Conservation (phyloP, 2,329 filamentous ascomycete genomes). For the Tympanopsis confertula region DNA sequence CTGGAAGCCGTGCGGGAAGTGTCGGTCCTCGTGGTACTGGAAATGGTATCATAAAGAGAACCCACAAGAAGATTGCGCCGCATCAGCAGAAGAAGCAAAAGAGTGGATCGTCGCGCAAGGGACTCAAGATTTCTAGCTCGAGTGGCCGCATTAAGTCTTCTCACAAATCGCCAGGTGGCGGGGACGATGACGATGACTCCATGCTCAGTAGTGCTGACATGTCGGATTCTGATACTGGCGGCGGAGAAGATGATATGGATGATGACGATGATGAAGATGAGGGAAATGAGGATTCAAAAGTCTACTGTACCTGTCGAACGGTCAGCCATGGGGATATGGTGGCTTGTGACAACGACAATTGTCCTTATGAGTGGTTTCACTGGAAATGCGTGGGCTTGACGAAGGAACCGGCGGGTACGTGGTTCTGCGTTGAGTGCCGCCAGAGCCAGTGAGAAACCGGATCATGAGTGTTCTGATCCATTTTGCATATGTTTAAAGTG, state of each 20-base stretch:
- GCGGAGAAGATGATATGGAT: constrained; percentile 15
- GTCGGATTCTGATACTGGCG: constrained; percentile 29
- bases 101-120: no score
- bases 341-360: constrained; percentile 53
- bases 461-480: constrained; percentile 15
- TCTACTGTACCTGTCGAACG: constrained; percentile 55
- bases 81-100: constrained; percentile 24
- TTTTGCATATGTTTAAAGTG: no score
- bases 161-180: constrained; percentile 22
- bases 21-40: constrained; percentile 40
- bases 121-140: constrained; percentile 22
- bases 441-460: constrained; percentile 14
- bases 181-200: constrained; percentile 38
- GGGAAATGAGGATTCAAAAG: constrained; percentile 43
- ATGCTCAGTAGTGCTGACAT: constrained; percentile 35
- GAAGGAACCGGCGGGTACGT: constrained; percentile 43
- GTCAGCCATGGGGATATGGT: constrained; percentile 59
- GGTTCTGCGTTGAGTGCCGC: constrained; percentile 41
- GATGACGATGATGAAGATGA: constrained; percentile 35
- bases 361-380: constrained; percentile 58
- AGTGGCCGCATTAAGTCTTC: constrained; percentile 26
- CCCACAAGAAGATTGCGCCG: constrained; percentile 40
- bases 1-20: constrained; percentile 44
- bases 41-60: no score
- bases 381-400: constrained; percentile 50